Evolutionary conservation across 78 protist genomes (phyloP).

Genomic region (Trichosphaerium sp.): DNA sequence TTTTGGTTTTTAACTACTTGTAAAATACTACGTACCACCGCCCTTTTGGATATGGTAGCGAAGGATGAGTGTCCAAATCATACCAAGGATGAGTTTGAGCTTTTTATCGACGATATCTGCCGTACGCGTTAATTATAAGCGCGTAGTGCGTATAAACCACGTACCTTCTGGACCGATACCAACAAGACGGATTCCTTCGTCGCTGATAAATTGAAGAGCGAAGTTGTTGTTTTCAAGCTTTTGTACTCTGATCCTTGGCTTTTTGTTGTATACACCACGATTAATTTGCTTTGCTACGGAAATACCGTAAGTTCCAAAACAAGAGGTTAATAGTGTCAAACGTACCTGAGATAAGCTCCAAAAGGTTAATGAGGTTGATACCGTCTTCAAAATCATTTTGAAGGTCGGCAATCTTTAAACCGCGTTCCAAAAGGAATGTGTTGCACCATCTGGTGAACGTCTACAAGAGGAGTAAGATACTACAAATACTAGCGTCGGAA

Average conservation of each 20-base stretch:
- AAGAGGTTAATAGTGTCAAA: neutral
- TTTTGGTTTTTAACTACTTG: neutral
- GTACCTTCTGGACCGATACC: slow-evolving; percentile 51
- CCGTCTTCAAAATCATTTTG: slow-evolving; percentile 62
- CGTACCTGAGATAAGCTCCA: slow-evolving; percentile 63
- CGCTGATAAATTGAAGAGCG: slow-evolving; percentile 31
- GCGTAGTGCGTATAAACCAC: neutral
- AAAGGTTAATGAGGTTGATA: slow-evolving; percentile 44
- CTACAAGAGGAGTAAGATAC: slow-evolving; percentile 3
- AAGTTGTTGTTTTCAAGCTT: slow-evolving; percentile 52
- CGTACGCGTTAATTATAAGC: neutral
- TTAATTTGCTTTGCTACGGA: neutral
- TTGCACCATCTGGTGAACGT: slow-evolving; percentile 80
- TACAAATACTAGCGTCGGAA: too few relatives aligned
- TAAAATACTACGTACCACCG: neutral
- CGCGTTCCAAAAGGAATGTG: slow-evolving; percentile 50
- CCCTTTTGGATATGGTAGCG: slow-evolving; percentile 61
- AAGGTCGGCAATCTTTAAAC: slow-evolving; percentile 54
- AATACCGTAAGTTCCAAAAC: neutral
- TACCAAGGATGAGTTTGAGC: slow-evolving; percentile 59
- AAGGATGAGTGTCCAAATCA: slow-evolving; percentile 67
- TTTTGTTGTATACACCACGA: slow-evolving; percentile 16
- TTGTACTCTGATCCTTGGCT: slow-evolving; percentile 39
- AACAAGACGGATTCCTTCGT: slow-evolving; percentile 56
- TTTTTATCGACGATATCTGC: slow-evolving; percentile 56